Conservation (phyloP, 2,329 filamentous ascomycete species). For the Claviceps sp. region DNA sequence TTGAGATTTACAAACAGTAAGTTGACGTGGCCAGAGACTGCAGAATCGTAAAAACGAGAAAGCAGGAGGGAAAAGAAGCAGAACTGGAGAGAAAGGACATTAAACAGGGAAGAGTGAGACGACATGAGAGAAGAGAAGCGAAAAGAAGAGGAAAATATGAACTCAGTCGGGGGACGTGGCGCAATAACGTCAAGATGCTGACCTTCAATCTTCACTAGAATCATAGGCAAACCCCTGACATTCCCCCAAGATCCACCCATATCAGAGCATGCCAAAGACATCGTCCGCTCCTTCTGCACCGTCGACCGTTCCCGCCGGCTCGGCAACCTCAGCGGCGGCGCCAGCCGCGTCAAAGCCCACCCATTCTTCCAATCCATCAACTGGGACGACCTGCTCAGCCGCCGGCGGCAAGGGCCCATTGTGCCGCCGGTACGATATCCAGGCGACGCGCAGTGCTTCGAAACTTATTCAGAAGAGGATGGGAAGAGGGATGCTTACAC, state of each 20-base stretch:
- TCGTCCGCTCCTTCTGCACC: conserved; percentile 65
- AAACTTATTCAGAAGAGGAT: conserved; percentile 68
- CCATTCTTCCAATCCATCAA: conserved; percentile 61
- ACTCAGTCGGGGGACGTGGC: too few species aligned
- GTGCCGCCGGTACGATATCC: conserved; percentile 59
- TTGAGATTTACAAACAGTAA: conserved; percentile 73
- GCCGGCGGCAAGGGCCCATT: conserved; percentile 55
- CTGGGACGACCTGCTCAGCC: conserved; percentile 59
- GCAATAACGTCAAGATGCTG: neutral
- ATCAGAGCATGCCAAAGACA: conserved; percentile 55
- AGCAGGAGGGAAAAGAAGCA: too few species aligned
- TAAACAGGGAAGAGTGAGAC: too few species aligned
- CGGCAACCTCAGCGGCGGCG: conserved; percentile 66
- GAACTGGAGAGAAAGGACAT: too few species aligned
- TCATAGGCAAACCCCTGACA: conserved; percentile 63
- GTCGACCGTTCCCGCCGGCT: conserved; percentile 66
- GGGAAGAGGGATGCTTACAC: conserved; percentile 53
- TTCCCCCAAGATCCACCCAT: conserved; percentile 57
- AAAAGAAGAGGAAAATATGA: neutral
- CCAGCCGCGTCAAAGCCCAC: conserved; percentile 58
- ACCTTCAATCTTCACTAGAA: conserved; percentile 33
- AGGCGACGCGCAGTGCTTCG: conserved; percentile 70
- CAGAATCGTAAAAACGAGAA: too few species aligned
- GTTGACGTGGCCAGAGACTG: conserved; percentile 12
- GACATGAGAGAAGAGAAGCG: neutral